Percentiles rank a stretch among this genome's conserved stretches.
Evolutionary conservation across 2,329 filamentous ascomycete species (phyloP).

Genomic region (Pyricularia pennisetigena): DNA sequence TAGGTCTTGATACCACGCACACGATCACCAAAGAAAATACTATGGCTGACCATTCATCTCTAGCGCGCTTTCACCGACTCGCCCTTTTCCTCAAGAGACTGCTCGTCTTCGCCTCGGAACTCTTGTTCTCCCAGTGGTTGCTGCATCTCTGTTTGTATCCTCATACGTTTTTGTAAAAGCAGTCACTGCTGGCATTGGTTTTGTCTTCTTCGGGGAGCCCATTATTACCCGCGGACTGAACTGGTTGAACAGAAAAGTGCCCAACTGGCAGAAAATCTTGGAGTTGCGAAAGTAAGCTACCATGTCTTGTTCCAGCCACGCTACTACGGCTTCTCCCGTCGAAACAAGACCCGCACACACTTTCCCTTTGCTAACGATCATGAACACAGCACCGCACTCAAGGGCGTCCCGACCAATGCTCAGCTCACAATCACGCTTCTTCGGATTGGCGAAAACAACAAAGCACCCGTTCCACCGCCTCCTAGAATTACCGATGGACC

Average conservation of each 20-base stretch:
- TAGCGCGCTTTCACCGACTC: conserved; percentile 51
- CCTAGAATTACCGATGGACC: conserved; percentile 26
- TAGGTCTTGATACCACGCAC: conserved; percentile 9
- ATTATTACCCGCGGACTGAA: conserved; percentile 50
- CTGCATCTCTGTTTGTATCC: conserved; percentile 41
- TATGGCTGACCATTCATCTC: conserved; percentile 8
- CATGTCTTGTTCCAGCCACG: background rate
- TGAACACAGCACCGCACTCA: conserved; percentile 48
- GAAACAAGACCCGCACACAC: background rate
- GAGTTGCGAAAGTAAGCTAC: conserved; percentile 53
- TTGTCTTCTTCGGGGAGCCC: conserved; percentile 73
- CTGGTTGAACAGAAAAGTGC: conserved; percentile 50
- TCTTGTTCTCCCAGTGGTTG: conserved; percentile 39
- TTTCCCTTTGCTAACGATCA: conserved; percentile 1
- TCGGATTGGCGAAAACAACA: conserved; percentile 72
- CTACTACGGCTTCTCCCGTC: background rate
- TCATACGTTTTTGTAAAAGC: conserved; percentile 56
- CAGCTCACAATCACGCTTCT: conserved; percentile 75
- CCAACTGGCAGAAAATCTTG: conserved; percentile 66
- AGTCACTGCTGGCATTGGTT: conserved; percentile 56
- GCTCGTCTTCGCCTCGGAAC: conserved; percentile 45
- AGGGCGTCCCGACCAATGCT: conserved; percentile 77
- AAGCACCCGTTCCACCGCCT: conserved; percentile 62
- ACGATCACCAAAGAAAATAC: background rate
- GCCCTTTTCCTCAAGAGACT: conserved; percentile 46